These are phyloP conservation scores for Aristolochia contorta DNA, from an alignment of 164 flowering plant genomes.

Conservation along the genomic window DNA sequence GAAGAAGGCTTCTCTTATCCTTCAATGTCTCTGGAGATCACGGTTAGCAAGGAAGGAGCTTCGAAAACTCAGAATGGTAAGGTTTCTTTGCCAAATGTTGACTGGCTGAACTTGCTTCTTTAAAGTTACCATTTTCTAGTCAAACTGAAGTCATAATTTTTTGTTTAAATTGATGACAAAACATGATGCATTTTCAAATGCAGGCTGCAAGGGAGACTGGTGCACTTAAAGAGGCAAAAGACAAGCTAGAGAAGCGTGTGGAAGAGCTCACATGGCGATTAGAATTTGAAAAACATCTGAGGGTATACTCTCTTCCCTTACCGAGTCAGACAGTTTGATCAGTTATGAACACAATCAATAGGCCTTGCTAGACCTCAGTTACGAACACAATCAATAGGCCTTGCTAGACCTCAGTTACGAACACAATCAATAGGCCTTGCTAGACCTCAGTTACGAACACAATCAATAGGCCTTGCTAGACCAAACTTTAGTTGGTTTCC, in stretches of 20 bases:
- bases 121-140: too few relatives aligned
- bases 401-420: neutral
- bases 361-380: too few relatives aligned
- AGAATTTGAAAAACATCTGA: conserved; percentile 64
- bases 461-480: neutral
- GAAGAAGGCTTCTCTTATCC: conserved; percentile 40
- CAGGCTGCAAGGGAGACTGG: conserved; percentile 92
- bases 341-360: neutral
- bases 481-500: too few relatives aligned
- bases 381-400: too few relatives aligned
- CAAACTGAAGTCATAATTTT: too few relatives aligned
- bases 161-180: too few relatives aligned
- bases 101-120: neutral
- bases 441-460: neutral
- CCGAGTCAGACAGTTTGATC: neutral
- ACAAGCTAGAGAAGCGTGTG: conserved; percentile 81
- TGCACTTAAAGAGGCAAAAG: conserved; percentile 82
- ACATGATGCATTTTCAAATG: conserved; percentile 2
- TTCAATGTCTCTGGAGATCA: conserved; percentile 80
- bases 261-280: conserved; percentile 84
- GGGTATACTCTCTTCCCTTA: conserved; percentile 33
- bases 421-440: neutral
- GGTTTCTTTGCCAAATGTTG: conserved; percentile 4
- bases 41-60: conserved; percentile 61
- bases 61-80: conserved; percentile 63